Evolutionary conservation across 2,329 filamentous ascomycete species (phyloP), one percentile per base, ranked within the genome.

Genomic region (Aspergillus felis): DNA sequence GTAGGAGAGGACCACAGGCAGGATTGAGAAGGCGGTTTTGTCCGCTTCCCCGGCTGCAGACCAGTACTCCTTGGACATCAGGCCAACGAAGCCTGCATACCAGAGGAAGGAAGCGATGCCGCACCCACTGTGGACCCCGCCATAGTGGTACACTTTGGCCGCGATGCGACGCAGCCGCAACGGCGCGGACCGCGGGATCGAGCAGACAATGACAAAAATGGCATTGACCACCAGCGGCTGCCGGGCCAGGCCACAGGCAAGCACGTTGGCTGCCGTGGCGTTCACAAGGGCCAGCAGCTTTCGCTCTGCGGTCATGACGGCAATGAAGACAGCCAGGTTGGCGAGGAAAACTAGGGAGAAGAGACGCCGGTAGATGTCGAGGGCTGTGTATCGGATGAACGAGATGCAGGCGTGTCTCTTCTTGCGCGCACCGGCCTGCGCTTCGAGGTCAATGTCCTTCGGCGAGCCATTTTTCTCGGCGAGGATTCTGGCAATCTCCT

Each of bases 1-100:
- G 66, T 83, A 87, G 12, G 84, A 81, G 27, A 89, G 71, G 12
- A 80, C 76, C 29, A 81, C 68, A 28, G 83, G 78, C n/a, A 77
- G 64, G 61, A 66, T 61, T 20, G 73, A 69, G 44, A 69, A 62
- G 24, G 57, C 54, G 12, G 64, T 51, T 38, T 53, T 50, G 9
- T 57, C 61, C 32, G 57, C 58, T 7, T 7, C 44, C 6, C 3
- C 8, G 22, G 59, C 10, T 14, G 65, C 64, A n/a, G 52, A 57
- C 65, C 66, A 72, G 57, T 73, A 74, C 20, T 72, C 58, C 51
- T 64, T 63, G 10, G 72, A 74, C 60, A 74, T 57, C 46, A 73
- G 54, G n/a, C 68, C 69, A 17, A 75, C 65, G 29, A 75, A 73
- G 41, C 71, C 73, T 25, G 69, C 41, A 54, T 75, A 81, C 81